Evolutionary conservation across 1,284 basidiomycete species (phyloP), one percentile per base, ranked within the genome.

Genomic region (Testicularia cyperi): DNA sequence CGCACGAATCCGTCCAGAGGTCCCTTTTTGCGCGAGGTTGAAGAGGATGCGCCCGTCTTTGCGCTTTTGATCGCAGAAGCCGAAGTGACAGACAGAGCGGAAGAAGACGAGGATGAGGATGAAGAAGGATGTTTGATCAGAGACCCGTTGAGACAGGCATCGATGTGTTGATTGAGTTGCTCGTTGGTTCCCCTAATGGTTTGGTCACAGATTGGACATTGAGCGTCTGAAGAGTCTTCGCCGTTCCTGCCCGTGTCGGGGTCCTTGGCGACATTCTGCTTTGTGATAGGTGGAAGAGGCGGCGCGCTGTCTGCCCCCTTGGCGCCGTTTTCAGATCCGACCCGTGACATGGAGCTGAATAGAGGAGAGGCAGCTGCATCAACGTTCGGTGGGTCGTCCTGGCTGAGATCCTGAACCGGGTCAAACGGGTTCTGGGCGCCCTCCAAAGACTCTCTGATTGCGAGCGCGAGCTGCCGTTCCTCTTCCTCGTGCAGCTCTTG

Each of bases 121-220:
- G n/a, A n/a, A n/a, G n/a, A n/a, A n/a, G n/a, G n/a, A n/a, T n/a
- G n/a, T n/a, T n/a, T n/a, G n/a, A n/a, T n/a, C n/a, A n/a, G n/a
- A n/a, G n/a, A n/a, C n/a, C 38, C 38, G n/a, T 46, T 54, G 43
- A 67, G 52, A 32, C 64, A 67, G 13, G 37, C 32, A 23, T 67
- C 64, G 24, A 67, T 53, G 41, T 67, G 64, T 6, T 44, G 28
- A 29, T 67, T 67, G 60, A 67, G 60, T 13, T 49, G 33, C 5
- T 52, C 49, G 13, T 61, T 61, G 28, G 47, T 40, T 8, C 58
- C 53, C 9, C 13, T 25, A 20, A 67, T 34, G 6, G 44, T 16
- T 6, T 21, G 29, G 19, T 29, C 31, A 33, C 64, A 67, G 32
- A 67, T 44, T 1, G 64, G 60, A 34, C 64, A 67, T 12, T 34